Percentiles rank a stretch among this genome's conserved stretches.
These are phyloP conservation scores for Saccharomycopsis selenospora DNA, from an alignment of 805 yeast genomes.

Conservation along the genomic window DNA sequence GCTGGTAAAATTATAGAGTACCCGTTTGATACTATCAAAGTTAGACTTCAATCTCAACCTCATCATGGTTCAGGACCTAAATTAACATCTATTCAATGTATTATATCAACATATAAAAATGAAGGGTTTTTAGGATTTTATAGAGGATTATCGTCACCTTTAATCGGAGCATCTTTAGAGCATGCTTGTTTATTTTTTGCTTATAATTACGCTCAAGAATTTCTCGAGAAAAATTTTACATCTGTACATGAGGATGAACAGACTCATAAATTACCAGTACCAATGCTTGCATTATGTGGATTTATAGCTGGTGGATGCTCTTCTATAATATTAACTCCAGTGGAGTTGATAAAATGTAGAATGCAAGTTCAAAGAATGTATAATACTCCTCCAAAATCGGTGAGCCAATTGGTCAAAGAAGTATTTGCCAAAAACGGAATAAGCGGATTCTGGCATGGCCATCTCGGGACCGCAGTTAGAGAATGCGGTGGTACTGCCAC, in stretches of 20 bases:
- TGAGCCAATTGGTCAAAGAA: conserved; percentile 32
- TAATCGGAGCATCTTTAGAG: conserved; percentile 86
- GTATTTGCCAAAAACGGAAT: conserved; percentile 50
- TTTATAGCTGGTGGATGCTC: conserved; percentile 78
- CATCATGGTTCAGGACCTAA: conserved; percentile 6
- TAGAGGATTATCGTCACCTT: conserved; percentile 74
- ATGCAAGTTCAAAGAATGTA: conserved; percentile 58
- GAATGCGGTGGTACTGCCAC: conserved; percentile 88
- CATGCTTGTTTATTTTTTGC: conserved; percentile 71
- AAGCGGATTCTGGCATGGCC: conserved; percentile 81
- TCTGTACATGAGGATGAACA: conserved; percentile 5
- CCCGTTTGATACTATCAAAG: conserved; percentile 78
- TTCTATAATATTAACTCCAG: conserved; percentile 79
- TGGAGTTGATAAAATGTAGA: conserved; percentile 85
- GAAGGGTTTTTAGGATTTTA: conserved; percentile 71
- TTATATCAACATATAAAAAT: conserved; percentile 36
- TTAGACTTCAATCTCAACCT: conserved; percentile 83
- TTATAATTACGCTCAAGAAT: conserved; percentile 43
- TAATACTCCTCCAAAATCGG: conserved; percentile 27
- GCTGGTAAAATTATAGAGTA: conserved; percentile 80
- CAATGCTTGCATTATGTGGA: conserved; percentile 56
- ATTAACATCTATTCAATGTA: conserved; percentile 1
- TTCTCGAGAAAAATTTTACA: conserved; percentile 27
- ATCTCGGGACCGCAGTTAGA: conserved; percentile 68
- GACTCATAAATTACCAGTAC: conserved; percentile 30